These are phyloP conservation scores for Cutaneotrichosporon sp. DNA, from an alignment of 1,284 basidiomycete species.

Conservation along the genomic window DNA sequence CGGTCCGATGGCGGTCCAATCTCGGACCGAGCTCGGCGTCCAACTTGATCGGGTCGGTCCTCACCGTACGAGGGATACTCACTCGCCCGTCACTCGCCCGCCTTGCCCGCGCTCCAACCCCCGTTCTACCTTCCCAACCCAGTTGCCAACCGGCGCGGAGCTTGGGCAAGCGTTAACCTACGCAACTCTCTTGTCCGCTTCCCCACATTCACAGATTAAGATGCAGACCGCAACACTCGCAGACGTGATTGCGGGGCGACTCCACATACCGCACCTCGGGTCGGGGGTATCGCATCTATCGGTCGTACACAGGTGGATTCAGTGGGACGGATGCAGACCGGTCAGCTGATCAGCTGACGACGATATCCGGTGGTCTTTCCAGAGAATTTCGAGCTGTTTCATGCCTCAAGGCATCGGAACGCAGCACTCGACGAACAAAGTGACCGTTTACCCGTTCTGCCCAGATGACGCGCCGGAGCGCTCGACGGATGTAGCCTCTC, in stretches of 20 bases:
- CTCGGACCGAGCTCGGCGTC: background rate
- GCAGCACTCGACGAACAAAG: background rate
- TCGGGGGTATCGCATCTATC: background rate
- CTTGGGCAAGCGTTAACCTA: no score
- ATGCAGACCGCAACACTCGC: no score
- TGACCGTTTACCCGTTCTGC: no score
- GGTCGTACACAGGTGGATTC: background rate
- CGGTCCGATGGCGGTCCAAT: background rate
- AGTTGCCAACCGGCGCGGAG: no score
- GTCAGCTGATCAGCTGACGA: background rate
- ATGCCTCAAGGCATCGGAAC: background rate
- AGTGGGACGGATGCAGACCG: no score
- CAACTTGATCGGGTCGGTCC: background rate
- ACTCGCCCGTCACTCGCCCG: background rate
- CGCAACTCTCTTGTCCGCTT: no score
- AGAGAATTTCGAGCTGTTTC: background rate
- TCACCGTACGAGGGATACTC: background rate
- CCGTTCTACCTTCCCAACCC: no score
- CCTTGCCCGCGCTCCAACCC: background rate
- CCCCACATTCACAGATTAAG: no score
- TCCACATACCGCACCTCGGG: background rate
- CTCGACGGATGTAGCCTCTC: no score
- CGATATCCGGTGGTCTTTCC: background rate
- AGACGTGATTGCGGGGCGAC: background rate
- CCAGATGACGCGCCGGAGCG: no score